Evolutionary conservation across 345 rosid species (phyloP), one percentile per base, ranked within the genome.

Genomic region (Physaria fendleri): DNA sequence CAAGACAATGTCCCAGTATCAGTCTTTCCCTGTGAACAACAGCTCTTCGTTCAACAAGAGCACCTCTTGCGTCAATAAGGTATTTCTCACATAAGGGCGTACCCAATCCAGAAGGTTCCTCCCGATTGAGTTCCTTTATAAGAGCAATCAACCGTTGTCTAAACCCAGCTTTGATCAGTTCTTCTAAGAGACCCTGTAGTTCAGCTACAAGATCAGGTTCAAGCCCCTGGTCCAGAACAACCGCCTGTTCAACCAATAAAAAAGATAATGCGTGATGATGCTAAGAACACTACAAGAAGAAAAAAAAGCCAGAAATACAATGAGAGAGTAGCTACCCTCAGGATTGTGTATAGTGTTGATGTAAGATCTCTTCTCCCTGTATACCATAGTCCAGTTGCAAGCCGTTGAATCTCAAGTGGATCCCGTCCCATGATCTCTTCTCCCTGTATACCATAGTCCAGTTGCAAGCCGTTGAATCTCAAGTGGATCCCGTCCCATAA

Each of bases 381-480:
- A 66, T 92, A 92, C 98, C 98, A 88, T 30, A 92, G 83, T 57
- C 99, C 99, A 24, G 84, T 79, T 13, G 99, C 86, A 75, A 93
- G 89, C 33, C 97, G 94, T 35, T 83, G 78, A 70, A 93, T 79
- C 74, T 93, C 99, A 47, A 76, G 51, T 2, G 79, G 86, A 46
- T 76, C 91, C 43, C 99, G 81, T 68, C 97, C 99, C 81, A 84
- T 70, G n/a, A n/a, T n/a, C n/a, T n/a, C n/a, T n/a, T n/a, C n/a
- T n/a, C 77, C 85, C 95, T 6, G 95, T 80, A 66, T 92, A 92
- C 98, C 98, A 88, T 30, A 92, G 83, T 57, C 99, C 99, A 24
- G 84, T 79, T 13, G 99, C 86, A 75, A 93, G 89, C 33, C 97
- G 94, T 35, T 83, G 78, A 70, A 93, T 79, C 74, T 93, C 99